phyloP scores from a whole-genome alignment of 768 basidiomycete genomes.

The Tulasnella sp. region DNA sequence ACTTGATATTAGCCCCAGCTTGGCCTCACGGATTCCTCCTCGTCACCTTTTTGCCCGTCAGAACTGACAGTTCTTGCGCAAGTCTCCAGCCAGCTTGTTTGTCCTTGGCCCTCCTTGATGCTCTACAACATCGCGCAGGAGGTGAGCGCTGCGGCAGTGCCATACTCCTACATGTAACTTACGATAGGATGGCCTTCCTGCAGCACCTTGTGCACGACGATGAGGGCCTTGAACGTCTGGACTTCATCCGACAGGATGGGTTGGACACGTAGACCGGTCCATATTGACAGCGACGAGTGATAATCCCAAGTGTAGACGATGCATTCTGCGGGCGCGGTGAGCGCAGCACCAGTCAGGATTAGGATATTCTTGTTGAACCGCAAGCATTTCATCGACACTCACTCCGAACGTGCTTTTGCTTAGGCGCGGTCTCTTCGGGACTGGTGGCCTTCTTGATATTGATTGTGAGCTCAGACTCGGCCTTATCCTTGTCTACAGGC shows the following conservation, averaged over 20 bases:
- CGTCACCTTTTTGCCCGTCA: slow-evolving; percentile 64
- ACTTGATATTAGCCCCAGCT: slow-evolving; percentile 1
- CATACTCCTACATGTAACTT: slow-evolving; percentile 24
- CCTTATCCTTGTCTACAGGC: slow-evolving; percentile 97
- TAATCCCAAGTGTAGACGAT: slow-evolving; percentile 99
- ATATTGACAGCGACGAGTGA: slow-evolving; percentile 93
- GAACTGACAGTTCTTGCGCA: slow-evolving; percentile 79
- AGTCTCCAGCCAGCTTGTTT: slow-evolving; percentile 97
- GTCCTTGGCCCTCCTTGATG: slow-evolving; percentile 91
- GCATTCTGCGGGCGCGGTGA: slow-evolving; percentile 47
- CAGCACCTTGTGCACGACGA: slow-evolving; percentile 93
- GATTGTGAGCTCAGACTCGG: slow-evolving; percentile 82
- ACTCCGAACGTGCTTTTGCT: slow-evolving; percentile 99
- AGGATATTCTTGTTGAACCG: not conserved
- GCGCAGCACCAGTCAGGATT: not conserved
- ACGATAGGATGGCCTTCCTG: slow-evolving; percentile 97
- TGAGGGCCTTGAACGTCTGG: slow-evolving; percentile 96
- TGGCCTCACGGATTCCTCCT: not conserved
- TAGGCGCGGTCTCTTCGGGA: slow-evolving; percentile 90
- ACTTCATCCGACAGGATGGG: slow-evolving; percentile 96
- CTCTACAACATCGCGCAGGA: slow-evolving; percentile 41
- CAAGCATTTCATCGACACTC: slow-evolving; percentile 25
- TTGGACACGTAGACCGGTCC: slow-evolving; percentile 93
- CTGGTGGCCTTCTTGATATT: slow-evolving; percentile 99
- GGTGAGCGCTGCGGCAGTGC: not conserved